phyloP scores from a whole-genome alignment of 331 rosid species.

The Rosa hybrid region DNA sequence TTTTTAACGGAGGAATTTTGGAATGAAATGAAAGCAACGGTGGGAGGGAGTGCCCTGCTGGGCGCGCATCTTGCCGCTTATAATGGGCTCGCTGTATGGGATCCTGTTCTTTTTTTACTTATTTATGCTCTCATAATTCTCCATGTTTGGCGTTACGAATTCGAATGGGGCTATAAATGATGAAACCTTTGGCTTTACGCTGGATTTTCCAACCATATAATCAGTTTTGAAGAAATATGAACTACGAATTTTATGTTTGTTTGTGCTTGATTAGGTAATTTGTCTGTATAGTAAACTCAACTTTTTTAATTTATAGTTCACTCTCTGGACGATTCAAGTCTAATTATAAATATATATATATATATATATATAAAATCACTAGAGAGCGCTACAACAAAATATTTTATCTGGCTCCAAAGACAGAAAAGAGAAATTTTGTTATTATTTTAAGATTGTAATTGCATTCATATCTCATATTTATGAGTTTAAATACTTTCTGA shows the following conservation, averaged over 20 bases:
- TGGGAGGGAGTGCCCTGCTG: neutral
- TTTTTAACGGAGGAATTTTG: constrained; percentile 3
- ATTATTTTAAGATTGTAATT: no score
- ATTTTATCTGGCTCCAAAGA: no score
- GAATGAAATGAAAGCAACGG: constrained; percentile 15
- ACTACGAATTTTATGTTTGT: neutral
- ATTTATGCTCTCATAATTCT: neutral
- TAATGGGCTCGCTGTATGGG: constrained; percentile 33
- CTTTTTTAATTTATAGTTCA: no score
- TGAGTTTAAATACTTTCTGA: no score
- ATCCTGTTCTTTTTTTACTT: constrained; percentile 16
- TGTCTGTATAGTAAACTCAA: no score
- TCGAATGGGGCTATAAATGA: neutral
- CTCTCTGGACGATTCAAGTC: no score
- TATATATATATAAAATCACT: no score
- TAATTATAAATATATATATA: no score
- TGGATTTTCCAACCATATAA: neutral
- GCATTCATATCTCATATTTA: no score
- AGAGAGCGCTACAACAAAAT: no score
- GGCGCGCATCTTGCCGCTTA: constrained; percentile 47
- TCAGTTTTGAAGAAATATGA: neutral
- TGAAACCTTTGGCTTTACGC: constrained; percentile 12
- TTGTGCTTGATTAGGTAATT: neutral
- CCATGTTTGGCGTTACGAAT: neutral
- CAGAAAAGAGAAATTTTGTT: no score